Base-by-base conservation (phyloP, 2,329 filamentous ascomycete species). In the Verticillium isaacii region DNA sequence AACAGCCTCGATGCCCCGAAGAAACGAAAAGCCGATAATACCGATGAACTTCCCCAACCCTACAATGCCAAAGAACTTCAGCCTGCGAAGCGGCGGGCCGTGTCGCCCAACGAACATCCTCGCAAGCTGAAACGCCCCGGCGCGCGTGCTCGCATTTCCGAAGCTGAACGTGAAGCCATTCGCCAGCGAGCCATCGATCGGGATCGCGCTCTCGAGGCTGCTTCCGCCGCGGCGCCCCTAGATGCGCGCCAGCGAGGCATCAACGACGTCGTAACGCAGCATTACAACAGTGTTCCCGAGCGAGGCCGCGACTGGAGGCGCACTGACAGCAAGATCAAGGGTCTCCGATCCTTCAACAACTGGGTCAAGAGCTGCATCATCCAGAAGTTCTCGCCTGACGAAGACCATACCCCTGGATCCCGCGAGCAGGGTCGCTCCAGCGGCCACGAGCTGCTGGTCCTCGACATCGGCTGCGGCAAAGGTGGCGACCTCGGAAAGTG, bases 301-400 rank as follows among this genome's bases (percentile, higher is more conserved):
- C 87, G 93, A 34, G 95, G 95, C 14, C 87, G 94, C 60, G 93
- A 97, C 71, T 99, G 95, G 94, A 87, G 95, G 58, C 92, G 90
- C 73, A 96, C 92, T 7, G 93, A 96, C 70, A 96, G 91, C 75
- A 90, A 91, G 70, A 99, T 99, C 80, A 97, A 96, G 78, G 95
- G 95, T 0, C 80, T 99, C 60, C 87, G 95, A 60, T 92, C 90
- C 67, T 95, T 97, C 81, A 99, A 99, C 79, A 99, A 99, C 76
- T 99, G 95, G 95, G 86, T 99, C 77, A 99, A 99, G 82, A 97
- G 92, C 72, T 94, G 91, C 58, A 86, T 98, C 68, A 98, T 99
- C 68, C 93, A 98, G 73, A 97, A 97, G 73, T 98, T 97, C 77
- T 92, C 92, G 5, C 90, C 91, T 0, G 88, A 89, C 66, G 90